phyloP scores from a whole-genome alignment of 306 rosid genomes.

The Medicago lupulina region DNA sequence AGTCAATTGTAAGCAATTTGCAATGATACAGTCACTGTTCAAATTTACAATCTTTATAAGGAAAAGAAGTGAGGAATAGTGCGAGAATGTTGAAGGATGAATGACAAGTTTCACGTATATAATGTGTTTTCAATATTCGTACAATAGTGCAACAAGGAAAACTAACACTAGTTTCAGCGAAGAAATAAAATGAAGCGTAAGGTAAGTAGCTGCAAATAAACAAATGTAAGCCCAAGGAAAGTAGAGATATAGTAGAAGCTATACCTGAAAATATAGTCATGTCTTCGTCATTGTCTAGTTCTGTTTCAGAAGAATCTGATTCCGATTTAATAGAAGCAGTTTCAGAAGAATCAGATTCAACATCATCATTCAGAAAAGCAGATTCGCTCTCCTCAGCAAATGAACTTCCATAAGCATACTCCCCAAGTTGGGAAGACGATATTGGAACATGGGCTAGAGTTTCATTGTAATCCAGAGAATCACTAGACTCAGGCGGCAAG shows the following conservation, averaged over 20 bases:
- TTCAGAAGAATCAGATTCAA: slow-evolving; percentile 71
- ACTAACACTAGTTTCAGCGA: slow-evolving; percentile 11
- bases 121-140: not conserved
- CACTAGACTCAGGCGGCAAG: slow-evolving; percentile 76
- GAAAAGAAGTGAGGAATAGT: not conserved
- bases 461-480: slow-evolving; percentile 75
- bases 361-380: slow-evolving; percentile 70
- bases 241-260: slow-evolving; percentile 22
- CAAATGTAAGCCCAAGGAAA: not conserved
- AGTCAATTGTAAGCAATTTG: slow-evolving; percentile 30
- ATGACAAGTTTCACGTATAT: too few relatives aligned
- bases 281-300: slow-evolving; percentile 72
- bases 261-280: slow-evolving; percentile 80
- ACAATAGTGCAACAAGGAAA: slow-evolving; percentile 10
- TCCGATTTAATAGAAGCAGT: slow-evolving; percentile 58
- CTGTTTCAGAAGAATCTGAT: slow-evolving; percentile 85
- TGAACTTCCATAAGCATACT: slow-evolving; percentile 54
- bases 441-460: slow-evolving; percentile 57
- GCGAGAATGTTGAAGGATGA: not conserved
- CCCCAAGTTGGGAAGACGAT: slow-evolving; percentile 58
- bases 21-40: slow-evolving; percentile 5
- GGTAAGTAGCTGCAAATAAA: slow-evolving; percentile 7
- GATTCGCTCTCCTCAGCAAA: slow-evolving; percentile 72
- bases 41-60: not conserved
- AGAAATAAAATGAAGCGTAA: not conserved